Base-by-base conservation (phyloP, 2,329 filamentous ascomycete species). In the Trichophyton mentagrophytes region DNA sequence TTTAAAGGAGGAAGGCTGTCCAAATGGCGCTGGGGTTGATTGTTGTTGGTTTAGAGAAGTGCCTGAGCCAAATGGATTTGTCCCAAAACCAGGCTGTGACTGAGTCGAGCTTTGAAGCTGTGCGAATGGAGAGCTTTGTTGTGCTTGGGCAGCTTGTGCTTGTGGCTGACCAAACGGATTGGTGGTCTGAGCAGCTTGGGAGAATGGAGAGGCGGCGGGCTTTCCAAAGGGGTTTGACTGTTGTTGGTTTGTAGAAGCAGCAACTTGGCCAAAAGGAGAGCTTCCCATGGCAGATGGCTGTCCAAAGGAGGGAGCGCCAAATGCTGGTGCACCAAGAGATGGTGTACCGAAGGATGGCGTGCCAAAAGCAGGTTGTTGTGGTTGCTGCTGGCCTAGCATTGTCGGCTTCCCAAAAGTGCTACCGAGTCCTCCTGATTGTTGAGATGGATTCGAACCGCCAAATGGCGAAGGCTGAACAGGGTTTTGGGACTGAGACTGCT, bases 351-450 rank as follows among this genome's bases (percentile, higher is more conserved):
- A 60, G 13, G 51, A 55, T 25, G 61, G 20, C 3, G 46, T 49
- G 13, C 57, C 57, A 49, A 60, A 59, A 27, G 57, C 40, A 3
- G 53, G 59, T 40, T 62, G 66, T 40, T 66, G 64, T 49, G 65
- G 63, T 40, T 63, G 61, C 65, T 67, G 66, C 60, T 72, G 72
- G 1, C 71, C 71, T 30, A 75, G 70, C 38, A 68, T 66, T 55
- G 76, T 70, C 38, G 71, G 69, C 61, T 75, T 71, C 17, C 76
- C 75, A 65, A 79, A 78, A n/a, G 71, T 67, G 57, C 64, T 62
- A 40, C 70, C 67, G 6, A 67, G 9, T 5, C 15, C 36, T 13
- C 38, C 15, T 25, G 61, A 30, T 17, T 57, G 61, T 36, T 59
- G 57, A 30, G 22, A 22, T 17, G 15, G 11, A 9, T 42, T 13